Percentiles rank a stretch among this genome's conserved stretches.
Evolutionary conservation across 345 rosid species (phyloP).

Genomic region (Lepidium didymum): DNA sequence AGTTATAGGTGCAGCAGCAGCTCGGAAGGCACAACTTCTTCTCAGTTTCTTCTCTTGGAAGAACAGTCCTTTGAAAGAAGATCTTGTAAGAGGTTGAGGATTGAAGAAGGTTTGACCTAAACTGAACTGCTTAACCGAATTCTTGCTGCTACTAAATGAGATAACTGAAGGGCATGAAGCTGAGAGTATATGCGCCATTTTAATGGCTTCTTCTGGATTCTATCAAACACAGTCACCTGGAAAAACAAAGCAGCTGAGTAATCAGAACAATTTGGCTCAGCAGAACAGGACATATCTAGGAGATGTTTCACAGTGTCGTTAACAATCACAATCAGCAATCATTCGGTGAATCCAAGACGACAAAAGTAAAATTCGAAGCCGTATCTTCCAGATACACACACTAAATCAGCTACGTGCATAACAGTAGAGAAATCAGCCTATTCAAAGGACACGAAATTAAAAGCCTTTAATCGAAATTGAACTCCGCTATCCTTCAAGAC

Average conservation of each 20-base stretch:
- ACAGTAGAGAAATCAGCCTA: not conserved
- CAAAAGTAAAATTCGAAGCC: not conserved
- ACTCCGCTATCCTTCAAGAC: not conserved
- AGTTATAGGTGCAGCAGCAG: slow-evolving; percentile 39
- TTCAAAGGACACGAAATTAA: not conserved
- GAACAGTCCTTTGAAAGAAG: slow-evolving; percentile 29
- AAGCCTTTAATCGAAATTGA: not conserved
- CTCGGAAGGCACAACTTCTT: slow-evolving; percentile 31
- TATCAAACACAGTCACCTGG: slow-evolving; percentile 40
- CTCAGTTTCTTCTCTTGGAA: slow-evolving; percentile 27
- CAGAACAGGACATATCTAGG: not conserved
- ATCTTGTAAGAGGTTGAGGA: slow-evolving; percentile 25
- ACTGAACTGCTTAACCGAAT: slow-evolving; percentile 19
- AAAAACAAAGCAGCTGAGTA: slow-evolving; percentile 1
- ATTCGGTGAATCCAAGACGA: not conserved
- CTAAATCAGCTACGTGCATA: not conserved
- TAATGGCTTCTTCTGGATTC: slow-evolving; percentile 14
- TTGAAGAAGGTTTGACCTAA: slow-evolving; percentile 25
- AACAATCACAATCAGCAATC: not conserved
- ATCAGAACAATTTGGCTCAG: not conserved
- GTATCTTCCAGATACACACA: not conserved
- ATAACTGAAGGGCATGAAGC: slow-evolving; percentile 49
- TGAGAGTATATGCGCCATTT: slow-evolving; percentile 65
- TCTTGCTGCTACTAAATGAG: slow-evolving; percentile 28
- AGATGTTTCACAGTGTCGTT: not conserved